Percentiles rank a stretch among this genome's conserved stretches.
Evolutionary conservation across 208 protist genomes (phyloP).

Genomic region (Leptomonas pyrrhocoris): DNA sequence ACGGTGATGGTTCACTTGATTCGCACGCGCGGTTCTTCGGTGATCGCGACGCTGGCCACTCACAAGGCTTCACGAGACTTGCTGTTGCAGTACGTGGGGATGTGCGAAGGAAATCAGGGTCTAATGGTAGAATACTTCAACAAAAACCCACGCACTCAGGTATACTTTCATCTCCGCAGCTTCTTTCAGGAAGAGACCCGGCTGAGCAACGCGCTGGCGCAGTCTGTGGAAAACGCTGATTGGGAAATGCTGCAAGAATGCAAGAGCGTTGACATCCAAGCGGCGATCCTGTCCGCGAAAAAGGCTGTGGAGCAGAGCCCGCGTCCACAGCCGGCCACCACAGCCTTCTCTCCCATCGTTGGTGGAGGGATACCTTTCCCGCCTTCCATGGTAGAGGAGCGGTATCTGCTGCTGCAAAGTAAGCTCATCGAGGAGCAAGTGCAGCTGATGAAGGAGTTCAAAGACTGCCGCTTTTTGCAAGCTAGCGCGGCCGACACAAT

Average conservation of each 20-base stretch:
- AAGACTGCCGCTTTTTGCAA: slow-evolving; percentile 77
- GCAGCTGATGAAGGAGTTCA: slow-evolving; percentile 58
- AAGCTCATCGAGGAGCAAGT: slow-evolving; percentile 69
- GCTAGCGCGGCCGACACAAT: slow-evolving; percentile 69
- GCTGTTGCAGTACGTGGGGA: slow-evolving; percentile 53
- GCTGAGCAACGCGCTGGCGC: slow-evolving; percentile 29
- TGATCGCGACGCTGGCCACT: slow-evolving; percentile 39
- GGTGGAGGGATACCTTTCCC: slow-evolving; percentile 24
- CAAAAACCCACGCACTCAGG: slow-evolving; percentile 46
- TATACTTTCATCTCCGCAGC: slow-evolving; percentile 43
- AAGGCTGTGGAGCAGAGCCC: slow-evolving; percentile 30
- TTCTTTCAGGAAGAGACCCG: slow-evolving; percentile 59
- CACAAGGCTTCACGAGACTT: slow-evolving; percentile 37
- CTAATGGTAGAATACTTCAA: slow-evolving; percentile 50
- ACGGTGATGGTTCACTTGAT: slow-evolving; percentile 69
- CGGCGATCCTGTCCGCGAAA: slow-evolving; percentile 37
- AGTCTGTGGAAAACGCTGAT: slow-evolving; percentile 30
- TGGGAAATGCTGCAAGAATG: slow-evolving; percentile 72
- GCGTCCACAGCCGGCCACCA: slow-evolving; percentile 12
- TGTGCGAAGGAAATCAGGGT: slow-evolving; percentile 41
- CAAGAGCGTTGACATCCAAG: slow-evolving; percentile 53
- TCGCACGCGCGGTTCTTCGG: slow-evolving; percentile 36
- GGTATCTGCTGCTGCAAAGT: slow-evolving; percentile 30
- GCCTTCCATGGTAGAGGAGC: slow-evolving; percentile 26
- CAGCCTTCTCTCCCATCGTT: slow-evolving; percentile 30